These are phyloP conservation scores for Penicillium bovifimosum DNA, from an alignment of 495 filamentous ascomycete genomes.

Conservation along the genomic window DNA sequence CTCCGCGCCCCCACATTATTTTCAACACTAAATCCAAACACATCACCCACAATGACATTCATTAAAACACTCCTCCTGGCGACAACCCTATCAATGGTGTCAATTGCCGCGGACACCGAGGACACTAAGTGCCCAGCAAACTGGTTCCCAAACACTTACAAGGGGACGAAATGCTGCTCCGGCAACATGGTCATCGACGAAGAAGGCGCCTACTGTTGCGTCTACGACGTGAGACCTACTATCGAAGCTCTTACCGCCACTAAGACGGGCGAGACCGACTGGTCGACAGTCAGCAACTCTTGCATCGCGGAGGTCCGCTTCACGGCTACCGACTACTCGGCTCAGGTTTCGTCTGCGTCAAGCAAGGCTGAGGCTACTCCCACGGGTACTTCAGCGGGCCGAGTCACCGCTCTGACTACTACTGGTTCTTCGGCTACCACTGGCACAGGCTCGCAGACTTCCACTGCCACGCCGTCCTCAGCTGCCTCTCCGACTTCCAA, in stretches of 20 bases:
- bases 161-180: conserved; percentile 10
- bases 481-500: not conserved
- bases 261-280: conserved; percentile 1
- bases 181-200: conserved; percentile 8
- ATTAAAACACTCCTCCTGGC: conserved; percentile 5
- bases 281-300: not conserved
- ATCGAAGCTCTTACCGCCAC: not conserved
- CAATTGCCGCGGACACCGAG: not conserved
- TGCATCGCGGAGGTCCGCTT: conserved; percentile 13
- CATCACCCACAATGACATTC: conserved; percentile 2
- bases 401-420: not conserved
- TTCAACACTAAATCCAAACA: too few relatives aligned
- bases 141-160: conserved; percentile 7
- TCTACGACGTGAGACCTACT: conserved; percentile 3
- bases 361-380: conserved; percentile 8
- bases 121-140: not conserved
- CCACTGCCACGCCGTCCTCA: not conserved
- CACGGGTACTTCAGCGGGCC: not conserved
- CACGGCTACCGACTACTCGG: conserved; percentile 17
- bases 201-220: conserved; percentile 12
- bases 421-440: not conserved
- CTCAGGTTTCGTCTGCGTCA: conserved; percentile 15
- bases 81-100: not conserved
- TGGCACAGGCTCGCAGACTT: not conserved
- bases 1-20: too few relatives aligned